phyloP scores from a whole-genome alignment of 2,329 filamentous ascomycete species.

The Colletotrichum zoysiae region DNA sequence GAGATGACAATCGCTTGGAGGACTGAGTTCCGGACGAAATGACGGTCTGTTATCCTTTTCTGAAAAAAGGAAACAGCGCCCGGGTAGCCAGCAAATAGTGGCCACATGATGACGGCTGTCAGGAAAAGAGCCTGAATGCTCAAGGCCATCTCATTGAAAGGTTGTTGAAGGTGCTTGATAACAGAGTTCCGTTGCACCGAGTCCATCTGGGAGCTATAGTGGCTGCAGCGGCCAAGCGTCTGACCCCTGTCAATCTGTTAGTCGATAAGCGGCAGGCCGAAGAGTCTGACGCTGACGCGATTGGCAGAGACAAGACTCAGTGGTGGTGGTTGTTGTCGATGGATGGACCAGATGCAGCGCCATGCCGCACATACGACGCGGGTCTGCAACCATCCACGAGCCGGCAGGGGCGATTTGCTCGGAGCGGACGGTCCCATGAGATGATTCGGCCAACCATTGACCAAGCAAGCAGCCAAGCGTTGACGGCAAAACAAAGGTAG shows the following conservation, averaged over 20 bases:
- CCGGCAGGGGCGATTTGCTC: slow-evolving; percentile 9
- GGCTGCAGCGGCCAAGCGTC: slow-evolving; percentile 29
- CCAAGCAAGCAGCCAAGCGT: not conserved
- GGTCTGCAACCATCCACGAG: slow-evolving; percentile 14
- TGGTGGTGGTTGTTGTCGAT: not conserved
- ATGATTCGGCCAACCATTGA: slow-evolving; percentile 15
- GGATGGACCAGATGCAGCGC: slow-evolving; percentile 20
- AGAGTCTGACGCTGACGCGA: slow-evolving; percentile 5
- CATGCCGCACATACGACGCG: slow-evolving; percentile 18
- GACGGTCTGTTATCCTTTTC: slow-evolving; percentile 44
- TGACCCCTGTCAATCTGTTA: slow-evolving; percentile 26
- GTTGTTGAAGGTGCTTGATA: not conserved
- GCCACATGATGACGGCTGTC: slow-evolving; percentile 39
- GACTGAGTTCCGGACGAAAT: slow-evolving; percentile 52
- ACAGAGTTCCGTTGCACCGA: not conserved
- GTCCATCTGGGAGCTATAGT: slow-evolving; percentile 12
- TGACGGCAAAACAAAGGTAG: not conserved
- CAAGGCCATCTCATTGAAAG: not conserved
- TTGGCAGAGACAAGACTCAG: slow-evolving; percentile 18
- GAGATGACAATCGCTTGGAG: slow-evolving; percentile 54
- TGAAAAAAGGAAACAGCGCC: slow-evolving; percentile 46
- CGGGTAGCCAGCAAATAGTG: not conserved
- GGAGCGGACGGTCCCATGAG: slow-evolving; percentile 18
- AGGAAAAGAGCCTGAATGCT: not conserved
- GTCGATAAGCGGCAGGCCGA: slow-evolving; percentile 11